Evolutionary conservation across 768 basidiomycete species (phyloP).

Genomic region (Rhodotorula sphaerocarpa): DNA sequence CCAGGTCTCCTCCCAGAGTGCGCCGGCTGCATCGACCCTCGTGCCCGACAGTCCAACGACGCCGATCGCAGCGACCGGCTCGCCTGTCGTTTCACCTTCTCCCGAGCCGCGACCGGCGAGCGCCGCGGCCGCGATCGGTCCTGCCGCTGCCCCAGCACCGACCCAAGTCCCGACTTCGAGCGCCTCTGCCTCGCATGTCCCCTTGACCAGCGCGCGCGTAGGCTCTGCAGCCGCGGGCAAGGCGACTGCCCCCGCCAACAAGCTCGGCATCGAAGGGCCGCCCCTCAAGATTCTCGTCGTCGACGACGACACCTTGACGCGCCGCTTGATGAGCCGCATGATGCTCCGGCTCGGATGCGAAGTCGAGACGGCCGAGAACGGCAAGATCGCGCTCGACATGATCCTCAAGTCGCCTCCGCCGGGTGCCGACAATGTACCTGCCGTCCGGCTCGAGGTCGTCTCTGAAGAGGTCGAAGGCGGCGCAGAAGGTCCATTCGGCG

Average conservation of each 20-base stretch:
- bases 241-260: not conserved
- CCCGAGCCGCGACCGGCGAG: not conserved
- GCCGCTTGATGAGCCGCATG: slow-evolving; percentile 70
- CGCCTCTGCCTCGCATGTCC: too few relatives aligned
- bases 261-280: slow-evolving; percentile 24
- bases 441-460: not conserved
- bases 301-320: slow-evolving; percentile 62
- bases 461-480: too few relatives aligned
- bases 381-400: slow-evolving; percentile 65
- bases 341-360: slow-evolving; percentile 67
- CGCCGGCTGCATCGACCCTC: too few relatives aligned
- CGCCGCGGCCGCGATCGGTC: not conserved
- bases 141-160: not conserved
- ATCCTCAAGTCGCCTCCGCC: slow-evolving; percentile 49
- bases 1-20: too few relatives aligned
- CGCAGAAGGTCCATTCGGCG: not conserved
- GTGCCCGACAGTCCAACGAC: not conserved
- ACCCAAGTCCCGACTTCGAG: too few relatives aligned
- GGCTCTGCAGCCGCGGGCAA: not conserved
- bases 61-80: not conserved
- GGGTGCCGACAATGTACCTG: not conserved
- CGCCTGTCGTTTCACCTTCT: slow-evolving; percentile 2
- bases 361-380: slow-evolving; percentile 77
- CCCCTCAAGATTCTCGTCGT: slow-evolving; percentile 36
- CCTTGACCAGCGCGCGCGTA: too few relatives aligned